Conservation (phyloP, 1,139 yeast genomes). For the Pneumocystis jirovecii region DNA sequence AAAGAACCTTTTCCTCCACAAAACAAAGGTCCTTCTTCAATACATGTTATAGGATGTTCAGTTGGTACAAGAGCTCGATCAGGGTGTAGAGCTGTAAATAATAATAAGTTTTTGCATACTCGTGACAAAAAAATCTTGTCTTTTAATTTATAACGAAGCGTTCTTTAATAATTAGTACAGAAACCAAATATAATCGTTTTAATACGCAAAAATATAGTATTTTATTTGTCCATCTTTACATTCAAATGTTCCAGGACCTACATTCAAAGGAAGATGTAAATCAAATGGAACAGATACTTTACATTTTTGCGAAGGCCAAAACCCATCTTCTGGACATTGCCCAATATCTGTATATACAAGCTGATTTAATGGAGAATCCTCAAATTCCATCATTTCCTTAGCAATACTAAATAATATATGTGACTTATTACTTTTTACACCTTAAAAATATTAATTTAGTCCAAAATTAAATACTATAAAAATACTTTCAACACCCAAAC, state of each 20-base stretch:
- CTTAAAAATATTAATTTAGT: not conserved
- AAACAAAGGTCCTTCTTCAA: constrained; percentile 6
- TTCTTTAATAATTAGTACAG: not conserved
- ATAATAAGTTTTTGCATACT: constrained; percentile 4
- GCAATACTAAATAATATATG: not conserved
- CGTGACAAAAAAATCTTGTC: constrained; percentile 4
- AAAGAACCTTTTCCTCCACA: constrained; percentile 10
- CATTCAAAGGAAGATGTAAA: constrained; percentile 10
- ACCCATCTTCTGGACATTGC: not conserved
- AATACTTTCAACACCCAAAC: not conserved
- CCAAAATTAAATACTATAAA: not conserved
- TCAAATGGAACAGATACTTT: constrained; percentile 5
- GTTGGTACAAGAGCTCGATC: constrained; percentile 8
- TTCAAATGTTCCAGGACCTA: constrained; percentile 9
- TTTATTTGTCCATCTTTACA: constrained; percentile 8
- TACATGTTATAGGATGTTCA: constrained; percentile 7
- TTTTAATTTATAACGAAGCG: constrained; percentile 6
- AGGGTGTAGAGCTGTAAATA: constrained; percentile 7
- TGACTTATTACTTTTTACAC: not conserved
- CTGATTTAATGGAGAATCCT: not conserved
- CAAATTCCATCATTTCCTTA: not conserved
- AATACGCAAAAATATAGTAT: constrained; percentile 4
- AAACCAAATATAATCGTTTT: not conserved
- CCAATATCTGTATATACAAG: not conserved
- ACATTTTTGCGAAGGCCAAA: constrained; percentile 1